Percentiles rank a stretch among this genome's conserved stretches.
Conservation (phyloP, 805 yeast species). For the Komagataella kurtzmanii region DNA sequence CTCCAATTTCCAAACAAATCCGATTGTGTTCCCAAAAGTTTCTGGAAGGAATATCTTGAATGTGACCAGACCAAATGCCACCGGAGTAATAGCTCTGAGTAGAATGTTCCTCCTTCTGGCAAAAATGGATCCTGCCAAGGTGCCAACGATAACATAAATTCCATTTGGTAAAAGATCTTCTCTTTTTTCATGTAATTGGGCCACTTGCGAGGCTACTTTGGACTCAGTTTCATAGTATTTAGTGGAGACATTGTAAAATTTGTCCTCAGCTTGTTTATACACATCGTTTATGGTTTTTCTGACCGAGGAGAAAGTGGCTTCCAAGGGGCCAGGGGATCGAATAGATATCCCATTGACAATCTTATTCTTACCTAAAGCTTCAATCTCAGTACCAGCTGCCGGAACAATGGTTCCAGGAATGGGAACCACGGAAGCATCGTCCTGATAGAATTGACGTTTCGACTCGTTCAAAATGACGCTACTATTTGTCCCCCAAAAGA, state of each 20-base stretch:
- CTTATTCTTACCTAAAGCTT: constrained; percentile 30
- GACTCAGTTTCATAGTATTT: constrained; percentile 48
- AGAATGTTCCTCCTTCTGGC: constrained; percentile 54
- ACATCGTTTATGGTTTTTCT: constrained; percentile 27
- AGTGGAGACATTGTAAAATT: constrained; percentile 32
- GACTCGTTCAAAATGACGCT: not conserved
- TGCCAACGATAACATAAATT: constrained; percentile 54
- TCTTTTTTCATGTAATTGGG: constrained; percentile 45
- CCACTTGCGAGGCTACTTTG: constrained; percentile 45
- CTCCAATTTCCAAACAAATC: constrained; percentile 49
- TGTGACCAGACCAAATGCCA: constrained; percentile 45
- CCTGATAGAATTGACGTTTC: constrained; percentile 34
- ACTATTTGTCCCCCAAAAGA: not conserved
- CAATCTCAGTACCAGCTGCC: constrained; percentile 26
- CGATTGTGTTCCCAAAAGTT: constrained; percentile 50
- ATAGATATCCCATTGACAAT: constrained; percentile 43
- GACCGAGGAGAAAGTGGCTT: constrained; percentile 29
- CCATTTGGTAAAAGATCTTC: constrained; percentile 67
- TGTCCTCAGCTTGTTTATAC: constrained; percentile 19
- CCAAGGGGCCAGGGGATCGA: constrained; percentile 35
- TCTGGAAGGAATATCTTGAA: constrained; percentile 61
- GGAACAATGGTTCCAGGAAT: constrained; percentile 36
- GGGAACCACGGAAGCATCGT: constrained; percentile 30
- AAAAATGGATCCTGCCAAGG: constrained; percentile 57
- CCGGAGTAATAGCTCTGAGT: constrained; percentile 42